phyloP scores from a whole-genome alignment of 192 early-diverging fungal species.

The Paraglomus brasilianum region DNA sequence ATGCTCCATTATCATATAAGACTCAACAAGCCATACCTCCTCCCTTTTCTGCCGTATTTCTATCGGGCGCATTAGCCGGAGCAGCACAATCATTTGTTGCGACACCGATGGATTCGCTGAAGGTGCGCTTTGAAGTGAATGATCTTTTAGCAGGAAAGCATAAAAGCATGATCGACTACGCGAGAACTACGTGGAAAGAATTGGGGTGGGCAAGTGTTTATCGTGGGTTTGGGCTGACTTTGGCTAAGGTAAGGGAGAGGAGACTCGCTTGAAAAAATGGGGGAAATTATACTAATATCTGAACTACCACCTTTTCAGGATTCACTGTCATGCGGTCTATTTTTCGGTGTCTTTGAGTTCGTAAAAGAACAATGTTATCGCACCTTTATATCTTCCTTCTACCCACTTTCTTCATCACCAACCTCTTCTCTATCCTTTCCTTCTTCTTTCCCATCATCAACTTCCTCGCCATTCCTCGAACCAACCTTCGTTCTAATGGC shows the following conservation, averaged over 20 bases:
- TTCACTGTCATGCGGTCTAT: conserved; percentile 66
- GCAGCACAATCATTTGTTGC: conserved; percentile 73
- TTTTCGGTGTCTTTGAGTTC: conserved; percentile 78
- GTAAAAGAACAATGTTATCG: conserved; percentile 72
- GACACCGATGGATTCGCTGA: conserved; percentile 70
- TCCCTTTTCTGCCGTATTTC: conserved; percentile 51
- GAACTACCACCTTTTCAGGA: conserved; percentile 43
- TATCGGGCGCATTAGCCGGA: conserved; percentile 65
- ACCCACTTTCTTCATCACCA: neutral
- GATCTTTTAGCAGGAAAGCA: conserved; percentile 74
- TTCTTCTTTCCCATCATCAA: conserved; percentile 29
- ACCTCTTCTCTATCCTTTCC: conserved; percentile 2
- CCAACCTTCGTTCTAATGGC: conserved; percentile 59
- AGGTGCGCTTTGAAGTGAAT: conserved; percentile 71
- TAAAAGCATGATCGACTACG: conserved; percentile 66
- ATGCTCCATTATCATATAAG: conserved; percentile 39
- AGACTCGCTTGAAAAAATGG: too few species aligned
- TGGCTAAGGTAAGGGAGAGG: conserved; percentile 45
- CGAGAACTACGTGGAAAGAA: conserved; percentile 55
- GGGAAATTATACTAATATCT: neutral
- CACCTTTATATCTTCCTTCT: conserved; percentile 41
- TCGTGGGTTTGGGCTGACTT: conserved; percentile 52
- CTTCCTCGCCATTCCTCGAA: conserved; percentile 41
- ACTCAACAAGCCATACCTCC: conserved; percentile 49
- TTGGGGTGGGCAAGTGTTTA: conserved; percentile 54